Evolutionary conservation across 129 eudicot species (phyloP).

Genomic region (Cynara cardunculus): DNA sequence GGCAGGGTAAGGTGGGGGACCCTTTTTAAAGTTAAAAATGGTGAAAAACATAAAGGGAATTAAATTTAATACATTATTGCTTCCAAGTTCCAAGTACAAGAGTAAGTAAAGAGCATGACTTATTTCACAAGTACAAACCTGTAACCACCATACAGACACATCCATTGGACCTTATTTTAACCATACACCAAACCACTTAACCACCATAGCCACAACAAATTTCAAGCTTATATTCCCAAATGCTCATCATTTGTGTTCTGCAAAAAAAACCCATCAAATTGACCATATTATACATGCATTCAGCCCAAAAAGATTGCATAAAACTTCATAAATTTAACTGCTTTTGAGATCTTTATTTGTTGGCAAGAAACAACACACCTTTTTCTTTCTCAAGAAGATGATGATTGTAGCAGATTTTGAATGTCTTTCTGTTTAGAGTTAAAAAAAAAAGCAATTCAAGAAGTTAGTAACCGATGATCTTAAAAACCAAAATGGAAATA

Average conservation of each 20-base stretch:
- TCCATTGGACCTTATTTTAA: not conserved
- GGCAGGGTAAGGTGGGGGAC: too few relatives aligned
- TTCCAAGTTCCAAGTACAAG: constrained; percentile 13
- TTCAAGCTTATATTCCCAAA: not conserved
- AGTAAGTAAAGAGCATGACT: not conserved
- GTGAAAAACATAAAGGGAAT: not conserved
- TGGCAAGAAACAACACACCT: constrained; percentile 14
- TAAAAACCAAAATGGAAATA: not conserved
- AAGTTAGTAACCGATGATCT: not conserved
- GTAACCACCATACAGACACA: constrained; percentile 6
- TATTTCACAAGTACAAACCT: constrained; percentile 20
- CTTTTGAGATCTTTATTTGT: constrained; percentile 14
- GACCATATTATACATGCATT: constrained; percentile 11
- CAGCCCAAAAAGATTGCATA: not conserved
- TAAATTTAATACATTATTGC: not conserved
- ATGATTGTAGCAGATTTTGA: constrained; percentile 44
- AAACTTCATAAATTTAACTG: not conserved
- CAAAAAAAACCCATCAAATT: not conserved
- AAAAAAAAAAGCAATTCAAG: constrained; percentile 23
- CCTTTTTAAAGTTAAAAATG: not conserved
- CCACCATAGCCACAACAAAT: constrained; percentile 1
- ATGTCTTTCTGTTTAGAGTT: constrained; percentile 46
- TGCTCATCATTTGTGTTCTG: constrained; percentile 2
- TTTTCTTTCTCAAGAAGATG: constrained; percentile 42
- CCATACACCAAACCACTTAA: constrained; percentile 10